Conservation (phyloP, 208 protist genomes). For the Trypanosoma cruzi region DNA sequence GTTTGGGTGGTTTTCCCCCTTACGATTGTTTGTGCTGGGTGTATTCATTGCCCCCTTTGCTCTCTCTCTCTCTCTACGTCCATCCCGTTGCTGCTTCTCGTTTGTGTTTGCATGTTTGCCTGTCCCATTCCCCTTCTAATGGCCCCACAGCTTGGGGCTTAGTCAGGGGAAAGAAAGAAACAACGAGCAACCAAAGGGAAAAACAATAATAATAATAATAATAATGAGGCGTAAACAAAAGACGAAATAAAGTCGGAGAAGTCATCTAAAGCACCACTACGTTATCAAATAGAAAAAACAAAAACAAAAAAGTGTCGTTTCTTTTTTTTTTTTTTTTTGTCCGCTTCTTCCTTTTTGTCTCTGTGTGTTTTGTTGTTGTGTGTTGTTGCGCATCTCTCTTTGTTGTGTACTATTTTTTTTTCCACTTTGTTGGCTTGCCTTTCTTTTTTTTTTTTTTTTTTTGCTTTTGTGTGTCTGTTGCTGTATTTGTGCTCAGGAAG, state of each 20-base stretch:
- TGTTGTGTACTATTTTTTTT: neutral
- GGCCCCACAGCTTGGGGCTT: no score
- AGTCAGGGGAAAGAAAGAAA: no score
- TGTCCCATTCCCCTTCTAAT: no score
- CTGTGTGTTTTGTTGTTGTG: neutral
- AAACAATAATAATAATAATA: no score
- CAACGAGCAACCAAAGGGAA: no score
- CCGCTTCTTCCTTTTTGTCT: neutral
- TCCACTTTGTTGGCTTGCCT: neutral
- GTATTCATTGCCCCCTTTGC: neutral
- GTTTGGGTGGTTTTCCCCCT: no score
- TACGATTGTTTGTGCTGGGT: no score
- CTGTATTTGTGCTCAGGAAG: neutral
- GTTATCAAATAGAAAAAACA: no score
- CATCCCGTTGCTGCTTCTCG: neutral
- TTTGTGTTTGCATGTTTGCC: no score
- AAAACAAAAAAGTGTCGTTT: neutral
- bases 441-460: constrained; percentile 10
- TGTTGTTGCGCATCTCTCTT: neutral
- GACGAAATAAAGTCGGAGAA: no score
- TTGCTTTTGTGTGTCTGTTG: constrained; percentile 15
- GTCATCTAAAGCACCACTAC: no score
- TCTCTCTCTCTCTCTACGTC: no score
- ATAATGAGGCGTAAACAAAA: neutral
- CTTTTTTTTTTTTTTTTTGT: neutral